Conservation (phyloP, 1,139 yeast genomes). For the Suhomyces terraborum region DNA sequence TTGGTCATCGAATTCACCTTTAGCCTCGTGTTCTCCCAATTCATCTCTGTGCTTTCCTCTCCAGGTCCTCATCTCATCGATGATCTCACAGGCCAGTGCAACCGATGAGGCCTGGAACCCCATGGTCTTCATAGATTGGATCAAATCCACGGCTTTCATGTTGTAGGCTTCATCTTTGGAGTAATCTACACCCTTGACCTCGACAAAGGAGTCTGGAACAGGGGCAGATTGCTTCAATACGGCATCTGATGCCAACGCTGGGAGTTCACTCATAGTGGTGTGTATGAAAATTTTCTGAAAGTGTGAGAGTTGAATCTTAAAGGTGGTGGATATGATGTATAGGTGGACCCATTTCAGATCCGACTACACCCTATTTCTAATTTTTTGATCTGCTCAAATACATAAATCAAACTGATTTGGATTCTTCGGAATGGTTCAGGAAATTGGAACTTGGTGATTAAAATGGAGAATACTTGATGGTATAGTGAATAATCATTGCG, state of each 20-base stretch:
- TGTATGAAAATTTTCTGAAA: slow-evolving; percentile 7
- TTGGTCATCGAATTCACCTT: slow-evolving; percentile 76
- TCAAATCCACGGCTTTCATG: slow-evolving; percentile 75
- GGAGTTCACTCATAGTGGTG: slow-evolving; percentile 32
- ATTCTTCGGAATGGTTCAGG: no score
- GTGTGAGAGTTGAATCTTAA: slow-evolving; percentile 3
- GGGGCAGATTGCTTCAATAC: slow-evolving; percentile 86
- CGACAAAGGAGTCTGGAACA: slow-evolving; percentile 74
- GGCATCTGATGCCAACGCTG: slow-evolving; percentile 79
- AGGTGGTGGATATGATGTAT: no score
- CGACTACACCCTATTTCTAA: no score
- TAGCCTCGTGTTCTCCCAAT: slow-evolving; percentile 66
- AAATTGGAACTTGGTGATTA: no score
- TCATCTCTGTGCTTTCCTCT: slow-evolving; percentile 73
- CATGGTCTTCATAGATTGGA: slow-evolving; percentile 85
- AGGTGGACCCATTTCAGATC: no score
- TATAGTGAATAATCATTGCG: no score
- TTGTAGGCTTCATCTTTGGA: slow-evolving; percentile 66
- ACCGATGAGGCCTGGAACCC: slow-evolving; percentile 97
- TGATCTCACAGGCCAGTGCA: slow-evolving; percentile 85
- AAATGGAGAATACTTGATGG: no score
- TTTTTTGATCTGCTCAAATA: no score
- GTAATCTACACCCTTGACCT: slow-evolving; percentile 88
- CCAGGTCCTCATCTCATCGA: slow-evolving; percentile 90
- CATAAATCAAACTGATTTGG: no score